Evolutionary conservation across 371 early-diverging fungal genomes (phyloP).

Genomic region (Mucor mucedo): DNA sequence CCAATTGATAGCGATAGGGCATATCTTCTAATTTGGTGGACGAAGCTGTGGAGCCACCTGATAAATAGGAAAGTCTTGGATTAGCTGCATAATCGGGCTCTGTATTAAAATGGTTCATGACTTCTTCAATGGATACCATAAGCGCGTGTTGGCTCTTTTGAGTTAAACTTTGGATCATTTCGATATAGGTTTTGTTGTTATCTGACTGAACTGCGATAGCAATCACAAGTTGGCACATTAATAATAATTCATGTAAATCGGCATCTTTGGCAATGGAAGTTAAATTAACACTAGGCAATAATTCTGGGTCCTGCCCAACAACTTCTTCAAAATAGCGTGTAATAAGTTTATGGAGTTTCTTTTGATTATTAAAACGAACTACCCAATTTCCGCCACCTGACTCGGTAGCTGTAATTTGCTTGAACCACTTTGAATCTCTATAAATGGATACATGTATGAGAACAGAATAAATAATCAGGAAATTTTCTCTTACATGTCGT

Average conservation of each 20-base stretch:
- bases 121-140: conserved; percentile 90
- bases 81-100: conserved; percentile 34
- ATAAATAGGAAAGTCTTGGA: conserved; percentile 39
- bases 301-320: conserved; percentile 66
- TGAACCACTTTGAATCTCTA: conserved; percentile 93
- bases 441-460: too few relatives aligned
- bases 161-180: conserved; percentile 84
- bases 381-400: conserved; percentile 89
- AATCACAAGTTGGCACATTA: conserved; percentile 82
- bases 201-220: conserved; percentile 90
- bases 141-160: conserved; percentile 82
- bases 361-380: conserved; percentile 86
- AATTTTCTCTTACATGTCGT: conserved; percentile 72
- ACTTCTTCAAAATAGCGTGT: conserved; percentile 89
- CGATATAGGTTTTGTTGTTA: conserved; percentile 81
- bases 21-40: conserved; percentile 42
- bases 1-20: conserved; percentile 47
- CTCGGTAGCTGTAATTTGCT: conserved; percentile 64
- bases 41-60: conserved; percentile 33
- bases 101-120: conserved; percentile 53
- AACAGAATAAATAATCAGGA: too few relatives aligned
- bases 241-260: conserved; percentile 71
- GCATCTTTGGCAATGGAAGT: conserved; percentile 85
- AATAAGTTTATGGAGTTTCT: conserved; percentile 85
- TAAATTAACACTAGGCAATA: conserved; percentile 68